phyloP scores from a whole-genome alignment of 768 basidiomycete species.

The Amyloporia xantha region DNA sequence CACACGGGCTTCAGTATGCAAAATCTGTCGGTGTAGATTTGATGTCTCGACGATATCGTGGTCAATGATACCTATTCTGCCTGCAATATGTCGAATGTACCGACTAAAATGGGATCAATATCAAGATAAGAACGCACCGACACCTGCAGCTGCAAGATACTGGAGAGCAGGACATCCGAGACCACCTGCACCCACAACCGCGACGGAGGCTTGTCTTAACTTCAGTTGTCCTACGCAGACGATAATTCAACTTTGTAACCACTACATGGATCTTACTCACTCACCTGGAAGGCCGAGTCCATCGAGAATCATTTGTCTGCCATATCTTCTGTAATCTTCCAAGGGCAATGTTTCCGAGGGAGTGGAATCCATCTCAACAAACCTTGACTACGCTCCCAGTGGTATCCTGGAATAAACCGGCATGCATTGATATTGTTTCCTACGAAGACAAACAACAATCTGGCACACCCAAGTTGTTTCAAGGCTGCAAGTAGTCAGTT shows the following conservation, averaged over 20 bases:
- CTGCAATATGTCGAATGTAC: conserved; percentile 30
- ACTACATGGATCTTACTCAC: too few relatives aligned
- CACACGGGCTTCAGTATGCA: conserved; percentile 67
- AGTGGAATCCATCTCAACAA: background rate
- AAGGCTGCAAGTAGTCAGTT: too few relatives aligned
- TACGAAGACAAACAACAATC: too few relatives aligned
- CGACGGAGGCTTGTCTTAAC: conserved; percentile 66
- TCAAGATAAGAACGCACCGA: conserved; percentile 49
- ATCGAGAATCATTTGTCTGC: conserved; percentile 92
- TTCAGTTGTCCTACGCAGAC: conserved; percentile 67
- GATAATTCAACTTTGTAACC: too few relatives aligned
- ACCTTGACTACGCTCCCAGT: too few relatives aligned
- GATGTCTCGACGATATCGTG: conserved; percentile 83
- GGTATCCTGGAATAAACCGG: too few relatives aligned
- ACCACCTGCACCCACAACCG: conserved; percentile 92
- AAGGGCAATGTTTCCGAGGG: conserved; percentile 20
- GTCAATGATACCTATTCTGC: conserved; percentile 80
- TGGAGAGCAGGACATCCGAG: conserved; percentile 94
- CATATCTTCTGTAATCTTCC: conserved; percentile 84
- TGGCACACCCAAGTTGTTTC: too few relatives aligned
- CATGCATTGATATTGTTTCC: too few relatives aligned
- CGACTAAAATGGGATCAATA: background rate
- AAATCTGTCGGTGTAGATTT: conserved; percentile 90
- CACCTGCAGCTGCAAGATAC: conserved; percentile 87
- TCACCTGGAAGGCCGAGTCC: conserved; percentile 81